These are phyloP conservation scores for Mortierella sp. DNA, from an alignment of 371 early-diverging fungal genomes.

Conservation along the genomic window DNA sequence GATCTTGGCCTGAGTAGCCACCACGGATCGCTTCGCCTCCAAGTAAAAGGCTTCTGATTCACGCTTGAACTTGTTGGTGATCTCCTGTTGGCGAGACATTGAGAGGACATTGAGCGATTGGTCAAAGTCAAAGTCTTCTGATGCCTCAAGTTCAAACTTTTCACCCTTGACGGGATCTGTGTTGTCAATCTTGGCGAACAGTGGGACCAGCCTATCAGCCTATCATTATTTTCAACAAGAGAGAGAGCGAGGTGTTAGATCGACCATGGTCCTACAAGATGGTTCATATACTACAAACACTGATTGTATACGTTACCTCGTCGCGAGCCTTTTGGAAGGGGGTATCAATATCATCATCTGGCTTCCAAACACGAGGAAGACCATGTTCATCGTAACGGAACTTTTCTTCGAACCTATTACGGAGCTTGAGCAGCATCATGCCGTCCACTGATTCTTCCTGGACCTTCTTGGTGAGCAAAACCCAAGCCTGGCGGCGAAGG, in stretches of 20 bases:
- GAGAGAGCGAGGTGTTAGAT: too few species aligned
- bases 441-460: conserved; percentile 86
- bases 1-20: conserved; percentile 85
- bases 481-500: conserved; percentile 78
- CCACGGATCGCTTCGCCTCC: conserved; percentile 95
- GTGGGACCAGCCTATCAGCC: conserved; percentile 70
- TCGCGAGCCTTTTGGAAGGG: conserved; percentile 81
- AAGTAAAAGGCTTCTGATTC: conserved; percentile 92
- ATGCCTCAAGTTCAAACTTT: conserved; percentile 36
- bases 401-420: conserved; percentile 84
- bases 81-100: conserved; percentile 76
- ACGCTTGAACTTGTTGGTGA: conserved; percentile 84
- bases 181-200: conserved; percentile 70
- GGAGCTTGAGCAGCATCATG: conserved; percentile 81
- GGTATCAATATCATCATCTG: conserved; percentile 93
- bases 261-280: too few species aligned
- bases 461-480: conserved; percentile 73
- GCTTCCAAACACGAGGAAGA: conserved; percentile 94
- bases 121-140: conserved; percentile 70
- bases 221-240: conserved; percentile 20
- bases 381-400: conserved; percentile 95
- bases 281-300: too few species aligned
- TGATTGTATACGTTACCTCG: conserved; percentile 54
- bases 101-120: conserved; percentile 72
- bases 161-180: conserved; percentile 49